Evolutionary conservation across 2,329 filamentous ascomycete genomes (phyloP).

Genomic region (Thelonectria blattea): DNA sequence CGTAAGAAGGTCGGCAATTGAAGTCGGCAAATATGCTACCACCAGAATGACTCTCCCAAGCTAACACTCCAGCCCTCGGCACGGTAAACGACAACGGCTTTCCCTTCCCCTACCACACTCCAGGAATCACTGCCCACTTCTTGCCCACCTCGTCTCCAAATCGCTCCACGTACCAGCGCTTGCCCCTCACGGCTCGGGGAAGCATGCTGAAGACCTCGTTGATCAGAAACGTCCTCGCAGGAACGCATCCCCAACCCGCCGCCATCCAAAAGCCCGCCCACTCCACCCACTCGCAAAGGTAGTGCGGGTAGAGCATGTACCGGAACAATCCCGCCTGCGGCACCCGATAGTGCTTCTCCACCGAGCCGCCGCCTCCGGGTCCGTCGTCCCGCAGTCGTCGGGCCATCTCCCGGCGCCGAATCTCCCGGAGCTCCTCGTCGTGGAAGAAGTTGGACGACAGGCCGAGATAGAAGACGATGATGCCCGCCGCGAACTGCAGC

Average conservation of each 20-base stretch:
- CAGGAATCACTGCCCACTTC: slow-evolving; percentile 73
- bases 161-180: slow-evolving; percentile 83
- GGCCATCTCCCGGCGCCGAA: slow-evolving; percentile 72
- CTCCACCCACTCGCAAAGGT: slow-evolving; percentile 96
- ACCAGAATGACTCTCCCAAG: background rate
- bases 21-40: slow-evolving; percentile 31
- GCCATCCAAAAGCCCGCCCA: slow-evolving; percentile 90
- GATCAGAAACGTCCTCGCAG: slow-evolving; percentile 80
- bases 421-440: slow-evolving; percentile 87
- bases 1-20: slow-evolving; percentile 33
- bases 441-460: slow-evolving; percentile 85
- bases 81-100: slow-evolving; percentile 1
- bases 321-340: slow-evolving; percentile 84
- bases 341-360: slow-evolving; percentile 84
- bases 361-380: slow-evolving; percentile 18
- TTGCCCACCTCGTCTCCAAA: slow-evolving; percentile 84
- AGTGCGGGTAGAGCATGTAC: slow-evolving; percentile 88
- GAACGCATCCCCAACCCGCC: slow-evolving; percentile 69
- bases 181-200: slow-evolving; percentile 80
- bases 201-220: slow-evolving; percentile 93
- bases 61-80: background rate
- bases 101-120: slow-evolving; percentile 48
- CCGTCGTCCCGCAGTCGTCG: slow-evolving; percentile 54
- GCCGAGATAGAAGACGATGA: slow-evolving; percentile 77
- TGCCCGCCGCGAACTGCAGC: slow-evolving; percentile 64